phyloP scores from a whole-genome alignment of 2,329 filamentous ascomycete genomes.

The Trichophyton schoenleinii region DNA sequence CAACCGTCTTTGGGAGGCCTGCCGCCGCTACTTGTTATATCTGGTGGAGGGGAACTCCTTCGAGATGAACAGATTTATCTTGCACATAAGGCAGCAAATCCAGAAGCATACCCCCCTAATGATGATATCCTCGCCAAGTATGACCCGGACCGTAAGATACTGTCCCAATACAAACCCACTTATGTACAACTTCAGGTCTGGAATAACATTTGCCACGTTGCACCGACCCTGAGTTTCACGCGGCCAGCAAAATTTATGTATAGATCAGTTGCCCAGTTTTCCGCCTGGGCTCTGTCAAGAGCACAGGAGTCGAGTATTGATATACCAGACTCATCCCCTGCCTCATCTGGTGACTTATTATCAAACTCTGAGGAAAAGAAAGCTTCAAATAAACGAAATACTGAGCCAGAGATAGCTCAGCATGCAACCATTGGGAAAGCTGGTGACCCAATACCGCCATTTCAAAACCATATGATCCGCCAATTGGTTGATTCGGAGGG shows the following conservation, averaged over 20 bases:
- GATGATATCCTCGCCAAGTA: conserved; percentile 51
- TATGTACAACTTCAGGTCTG: conserved; percentile 90
- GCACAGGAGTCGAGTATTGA: conserved; percentile 71
- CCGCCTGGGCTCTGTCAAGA: conserved; percentile 75
- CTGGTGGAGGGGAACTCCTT: conserved; percentile 77
- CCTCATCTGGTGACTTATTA: conserved; percentile 2
- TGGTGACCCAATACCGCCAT: conserved; percentile 68
- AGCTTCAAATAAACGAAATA: neutral
- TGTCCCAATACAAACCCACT: conserved; percentile 64
- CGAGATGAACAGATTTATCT: conserved; percentile 91
- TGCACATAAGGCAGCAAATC: conserved; percentile 87
- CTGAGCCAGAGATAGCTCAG: conserved; percentile 13
- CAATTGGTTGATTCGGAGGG: conserved; percentile 74
- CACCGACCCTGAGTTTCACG: conserved; percentile 87
- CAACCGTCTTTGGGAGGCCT: conserved; percentile 83
- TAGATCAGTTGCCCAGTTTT: conserved; percentile 80
- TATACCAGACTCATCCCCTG: conserved; percentile 50
- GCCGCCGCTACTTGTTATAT: conserved; percentile 73
- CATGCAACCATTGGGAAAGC: conserved; percentile 59
- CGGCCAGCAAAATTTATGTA: conserved; percentile 96
- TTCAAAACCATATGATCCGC: conserved; percentile 80
- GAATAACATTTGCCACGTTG: conserved; percentile 89
- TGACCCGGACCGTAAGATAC: conserved; percentile 40
- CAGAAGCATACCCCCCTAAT: conserved; percentile 58
- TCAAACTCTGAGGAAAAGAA: neutral